Evolutionary conservation across 2,329 filamentous ascomycete species (phyloP).

Genomic region (Pestalotiopsis sp.): DNA sequence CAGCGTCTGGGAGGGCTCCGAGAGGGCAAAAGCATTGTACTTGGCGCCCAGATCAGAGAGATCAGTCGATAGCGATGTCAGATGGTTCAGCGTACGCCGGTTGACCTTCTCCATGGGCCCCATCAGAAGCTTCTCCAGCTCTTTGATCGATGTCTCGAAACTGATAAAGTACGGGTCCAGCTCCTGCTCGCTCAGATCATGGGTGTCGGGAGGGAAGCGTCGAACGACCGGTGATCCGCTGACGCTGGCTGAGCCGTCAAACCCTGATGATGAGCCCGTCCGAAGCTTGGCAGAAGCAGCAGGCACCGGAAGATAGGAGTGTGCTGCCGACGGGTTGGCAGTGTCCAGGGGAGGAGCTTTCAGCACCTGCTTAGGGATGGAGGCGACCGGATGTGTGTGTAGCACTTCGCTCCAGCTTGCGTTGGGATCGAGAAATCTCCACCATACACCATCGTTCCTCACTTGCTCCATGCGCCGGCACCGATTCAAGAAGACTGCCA

Average conservation of each 20-base stretch:
- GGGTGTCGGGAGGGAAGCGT: constrained; percentile 80
- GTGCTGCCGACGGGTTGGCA: constrained; percentile 86
- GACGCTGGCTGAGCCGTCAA: constrained; percentile 38
- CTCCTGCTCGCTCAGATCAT: constrained; percentile 81
- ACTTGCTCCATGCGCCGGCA: constrained; percentile 93
- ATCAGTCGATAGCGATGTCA: constrained; percentile 82
- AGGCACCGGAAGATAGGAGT: constrained; percentile 86
- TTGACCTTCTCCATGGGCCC: constrained; percentile 98
- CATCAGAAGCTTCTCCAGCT: constrained; percentile 83
- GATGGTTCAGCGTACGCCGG: constrained; percentile 80
- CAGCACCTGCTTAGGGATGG: constrained; percentile 90
- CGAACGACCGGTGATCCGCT: constrained; percentile 63
- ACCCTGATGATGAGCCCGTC: constrained; percentile 42
- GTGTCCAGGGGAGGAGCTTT: constrained; percentile 95
- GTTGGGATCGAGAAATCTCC: constrained; percentile 96
- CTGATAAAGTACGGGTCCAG: constrained; percentile 95
- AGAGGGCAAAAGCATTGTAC: constrained; percentile 95
- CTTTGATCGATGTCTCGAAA: constrained; percentile 89
- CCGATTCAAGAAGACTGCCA: constrained; percentile 91
- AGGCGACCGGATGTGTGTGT: constrained; percentile 85
- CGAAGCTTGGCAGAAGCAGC: constrained; percentile 85
- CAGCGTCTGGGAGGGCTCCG: constrained; percentile 85
- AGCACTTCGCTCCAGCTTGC: constrained; percentile 99
- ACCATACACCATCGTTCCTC: constrained; percentile 91
- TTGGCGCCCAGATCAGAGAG: constrained; percentile 92